phyloP scores from a whole-genome alignment of 2,329 filamentous ascomycete species.

The Harringtonia lauricola region DNA sequence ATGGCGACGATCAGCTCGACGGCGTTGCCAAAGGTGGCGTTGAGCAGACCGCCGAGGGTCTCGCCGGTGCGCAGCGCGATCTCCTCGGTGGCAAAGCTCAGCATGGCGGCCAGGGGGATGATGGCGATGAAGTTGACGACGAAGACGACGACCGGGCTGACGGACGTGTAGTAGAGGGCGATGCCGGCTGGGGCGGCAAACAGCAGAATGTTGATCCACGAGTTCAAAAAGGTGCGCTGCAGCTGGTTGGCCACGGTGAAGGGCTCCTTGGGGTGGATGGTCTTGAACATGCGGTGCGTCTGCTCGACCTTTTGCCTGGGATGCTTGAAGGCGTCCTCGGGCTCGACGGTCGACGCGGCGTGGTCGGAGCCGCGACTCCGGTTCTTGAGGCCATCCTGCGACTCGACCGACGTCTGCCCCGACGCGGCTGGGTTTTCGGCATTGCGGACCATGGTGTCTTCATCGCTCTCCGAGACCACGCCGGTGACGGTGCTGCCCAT shows the following conservation, averaged over 20 bases:
- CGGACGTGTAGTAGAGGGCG: conserved; percentile 44
- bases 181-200: conserved; percentile 73
- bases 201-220: conserved; percentile 78
- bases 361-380: conserved; percentile 16
- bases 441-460: not conserved
- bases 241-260: conserved; percentile 56
- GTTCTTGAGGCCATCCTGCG: conserved; percentile 10
- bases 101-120: conserved; percentile 71
- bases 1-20: conserved; percentile 84
- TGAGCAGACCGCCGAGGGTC: conserved; percentile 77
- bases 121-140: conserved; percentile 91
- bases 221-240: conserved; percentile 64
- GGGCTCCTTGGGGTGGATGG: conserved; percentile 37
- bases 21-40: conserved; percentile 83
- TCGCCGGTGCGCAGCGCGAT: conserved; percentile 74
- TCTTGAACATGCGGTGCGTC: conserved; percentile 29
- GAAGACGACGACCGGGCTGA: conserved; percentile 58
- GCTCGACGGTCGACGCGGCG: conserved; percentile 2
- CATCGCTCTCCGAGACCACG: conserved; percentile 1
- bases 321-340: conserved; percentile 14
- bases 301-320: conserved; percentile 30
- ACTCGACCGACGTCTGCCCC: conserved; percentile 1
- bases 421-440: not conserved
- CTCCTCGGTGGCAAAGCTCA: conserved; percentile 81
- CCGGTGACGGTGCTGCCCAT: conserved; percentile 1